Evolutionary conservation across 2,329 filamentous ascomycete species (phyloP).

Genomic region (Paecilomyces fulvus): DNA sequence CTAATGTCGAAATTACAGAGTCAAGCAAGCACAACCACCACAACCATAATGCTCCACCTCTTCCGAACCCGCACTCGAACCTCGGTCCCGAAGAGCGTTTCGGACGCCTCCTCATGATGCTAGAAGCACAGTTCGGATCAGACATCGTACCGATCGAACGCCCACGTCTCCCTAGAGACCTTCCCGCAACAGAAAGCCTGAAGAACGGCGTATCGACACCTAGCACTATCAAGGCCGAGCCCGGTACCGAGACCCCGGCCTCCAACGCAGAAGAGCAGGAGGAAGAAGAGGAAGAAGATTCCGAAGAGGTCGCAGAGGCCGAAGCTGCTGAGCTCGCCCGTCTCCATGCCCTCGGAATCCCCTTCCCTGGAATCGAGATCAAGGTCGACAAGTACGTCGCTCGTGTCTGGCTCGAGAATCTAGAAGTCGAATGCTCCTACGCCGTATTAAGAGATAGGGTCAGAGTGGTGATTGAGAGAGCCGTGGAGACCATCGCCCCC

Average conservation of each 20-base stretch:
- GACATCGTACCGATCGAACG: constrained; percentile 67
- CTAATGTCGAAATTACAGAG: constrained; percentile 34
- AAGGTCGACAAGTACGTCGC: constrained; percentile 81
- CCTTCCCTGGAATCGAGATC: constrained; percentile 81
- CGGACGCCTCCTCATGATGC: constrained; percentile 82
- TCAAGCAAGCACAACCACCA: constrained; percentile 54
- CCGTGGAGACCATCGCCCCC: constrained; percentile 76
- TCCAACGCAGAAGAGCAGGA: constrained; percentile 16
- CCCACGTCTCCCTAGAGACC: constrained; percentile 41
- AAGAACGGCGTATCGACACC: constrained; percentile 7
- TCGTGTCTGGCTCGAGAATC: constrained; percentile 81
- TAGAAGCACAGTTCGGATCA: constrained; percentile 93
- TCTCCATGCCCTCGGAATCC: constrained; percentile 75
- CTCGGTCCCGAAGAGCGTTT: constrained; percentile 68
- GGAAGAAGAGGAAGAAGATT: constrained; percentile 29
- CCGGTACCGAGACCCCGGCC: constrained; percentile 4
- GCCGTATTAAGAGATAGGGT: constrained; percentile 75
- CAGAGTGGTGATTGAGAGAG: constrained; percentile 79
- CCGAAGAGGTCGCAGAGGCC: constrained; percentile 44
- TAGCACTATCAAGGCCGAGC: constrained; percentile 9
- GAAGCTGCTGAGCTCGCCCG: constrained; percentile 63
- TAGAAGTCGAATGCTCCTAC: constrained; percentile 81
- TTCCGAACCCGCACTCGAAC: constrained; percentile 64
- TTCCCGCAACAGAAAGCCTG: constrained; percentile 7
- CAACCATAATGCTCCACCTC: constrained; percentile 32